Conservation (phyloP, 371 early-diverging fungal species). For the Mortierella polycephala region DNA sequence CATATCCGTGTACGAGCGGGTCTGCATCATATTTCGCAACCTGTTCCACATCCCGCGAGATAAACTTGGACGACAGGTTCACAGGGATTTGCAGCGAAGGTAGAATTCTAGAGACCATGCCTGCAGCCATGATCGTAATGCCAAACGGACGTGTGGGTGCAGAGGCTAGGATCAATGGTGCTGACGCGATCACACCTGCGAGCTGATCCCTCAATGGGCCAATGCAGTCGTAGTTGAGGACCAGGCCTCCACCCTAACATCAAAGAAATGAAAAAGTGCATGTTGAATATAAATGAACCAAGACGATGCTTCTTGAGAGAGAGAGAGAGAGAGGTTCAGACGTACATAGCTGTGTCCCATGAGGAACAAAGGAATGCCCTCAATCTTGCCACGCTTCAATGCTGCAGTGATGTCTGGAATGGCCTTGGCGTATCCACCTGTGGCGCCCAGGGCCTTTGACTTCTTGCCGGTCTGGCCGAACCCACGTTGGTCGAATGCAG, state of each 20-base stretch:
- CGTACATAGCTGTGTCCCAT: slow-evolving; percentile 76
- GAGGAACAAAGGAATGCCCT: slow-evolving; percentile 63
- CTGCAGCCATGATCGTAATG: slow-evolving; percentile 24
- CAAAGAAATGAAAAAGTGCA: neutral
- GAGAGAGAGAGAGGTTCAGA: no score
- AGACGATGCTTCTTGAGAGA: neutral
- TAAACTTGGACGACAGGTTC: slow-evolving; percentile 55
- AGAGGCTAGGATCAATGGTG: slow-evolving; percentile 39
- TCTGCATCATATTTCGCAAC: slow-evolving; percentile 62
- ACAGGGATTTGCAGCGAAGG: slow-evolving; percentile 61
- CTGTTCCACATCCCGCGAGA: slow-evolving; percentile 62
- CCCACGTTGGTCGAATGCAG: slow-evolving; percentile 74
- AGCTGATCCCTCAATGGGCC: slow-evolving; percentile 55
- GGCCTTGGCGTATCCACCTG: slow-evolving; percentile 61
- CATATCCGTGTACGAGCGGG: slow-evolving; percentile 62
- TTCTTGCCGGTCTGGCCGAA: slow-evolving; percentile 67
- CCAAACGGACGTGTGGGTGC: slow-evolving; percentile 17
- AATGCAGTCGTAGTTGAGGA: slow-evolving; percentile 63
- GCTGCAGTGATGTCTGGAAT: slow-evolving; percentile 69
- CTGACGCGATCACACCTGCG: slow-evolving; percentile 63
- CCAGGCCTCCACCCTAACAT: slow-evolving; percentile 66
- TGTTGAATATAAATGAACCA: neutral
- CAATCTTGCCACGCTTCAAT: slow-evolving; percentile 54
- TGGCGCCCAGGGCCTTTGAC: slow-evolving; percentile 60
- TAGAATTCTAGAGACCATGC: slow-evolving; percentile 54